Base-by-base conservation (phyloP, 441 rosid species). In the Populus trichocarpa region DNA sequence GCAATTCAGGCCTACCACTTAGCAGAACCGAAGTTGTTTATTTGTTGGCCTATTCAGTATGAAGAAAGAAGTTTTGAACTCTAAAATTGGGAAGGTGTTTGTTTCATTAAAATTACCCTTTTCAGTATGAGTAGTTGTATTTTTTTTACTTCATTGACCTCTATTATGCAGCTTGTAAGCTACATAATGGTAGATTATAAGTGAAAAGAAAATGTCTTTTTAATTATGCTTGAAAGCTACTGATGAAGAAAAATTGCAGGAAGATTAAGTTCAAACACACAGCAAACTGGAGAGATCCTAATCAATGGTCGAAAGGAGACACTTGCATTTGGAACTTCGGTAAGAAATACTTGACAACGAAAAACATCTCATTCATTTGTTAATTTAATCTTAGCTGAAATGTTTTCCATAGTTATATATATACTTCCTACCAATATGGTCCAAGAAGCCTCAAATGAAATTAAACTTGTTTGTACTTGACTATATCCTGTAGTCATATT, bases 321-420 rank as follows among this genome's bases (percentile, higher is more conserved):
- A 0, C 90, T 87, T 9, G 86, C 90, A 33, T 88, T 79, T 30
- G 91, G 91, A 79, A 85, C 90, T 75, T 88, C 87, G 57, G 91
- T 88, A 73, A 78, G 83, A 53, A 53, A 53, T 14, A 46, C 57
- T 14, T 1, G 20, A 14, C 20, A 16, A 5, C 20, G 57, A 1
- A 46, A 50, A 5, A 9, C 8, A 40, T 26, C 13, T n/a, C 22
- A 14, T 65, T 28, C 16, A 33, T 74, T 42, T 26, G 0, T 46
- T 46, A 46, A 14, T 14, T 14, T 46, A 14, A 46, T 46, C 0
- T 46, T 46, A 46, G 20, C 7, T 14, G 57, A 46, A 14, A 46
- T 46, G 18, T 46, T 46, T 46, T 14, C 20, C 20, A 46, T 14
- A 2, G 57, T 46, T 16, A 46, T 14, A 5, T 14, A 14, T 46